Conservation (phyloP, 495 filamentous ascomycete genomes). For the Penicillium chermesinum region DNA sequence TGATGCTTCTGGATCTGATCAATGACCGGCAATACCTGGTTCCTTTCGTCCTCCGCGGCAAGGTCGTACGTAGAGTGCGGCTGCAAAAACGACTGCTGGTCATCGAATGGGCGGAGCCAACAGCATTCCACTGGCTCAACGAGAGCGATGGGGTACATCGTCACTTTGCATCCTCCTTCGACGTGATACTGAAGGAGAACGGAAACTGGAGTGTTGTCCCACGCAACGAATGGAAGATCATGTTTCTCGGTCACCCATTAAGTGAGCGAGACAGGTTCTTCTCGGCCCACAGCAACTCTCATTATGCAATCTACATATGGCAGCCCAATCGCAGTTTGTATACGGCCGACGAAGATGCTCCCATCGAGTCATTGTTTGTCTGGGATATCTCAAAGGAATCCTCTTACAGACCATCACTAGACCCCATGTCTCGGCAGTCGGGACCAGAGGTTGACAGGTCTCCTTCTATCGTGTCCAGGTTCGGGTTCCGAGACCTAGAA, state of each 20-base stretch:
- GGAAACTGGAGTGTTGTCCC: slow-evolving; percentile 44
- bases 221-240: slow-evolving; percentile 67
- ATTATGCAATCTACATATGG: slow-evolving; percentile 66
- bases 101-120: slow-evolving; percentile 61
- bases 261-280: slow-evolving; percentile 59
- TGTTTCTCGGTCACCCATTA: slow-evolving; percentile 56
- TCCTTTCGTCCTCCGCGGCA: slow-evolving; percentile 51
- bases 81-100: slow-evolving; percentile 52
- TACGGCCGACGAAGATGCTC: slow-evolving; percentile 51
- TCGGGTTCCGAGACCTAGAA: slow-evolving; percentile 52
- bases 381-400: slow-evolving; percentile 61
- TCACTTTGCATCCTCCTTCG: slow-evolving; percentile 62
- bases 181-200: slow-evolving; percentile 28
- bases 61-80: slow-evolving; percentile 54
- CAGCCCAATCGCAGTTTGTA: slow-evolving; percentile 57
- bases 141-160: slow-evolving; percentile 53
- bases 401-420: slow-evolving; percentile 50
- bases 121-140: slow-evolving; percentile 55
- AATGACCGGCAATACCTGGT: slow-evolving; percentile 41
- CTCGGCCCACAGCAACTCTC: slow-evolving; percentile 55
- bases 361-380: slow-evolving; percentile 57
- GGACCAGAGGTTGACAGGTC: slow-evolving; percentile 31
- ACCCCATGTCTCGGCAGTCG: slow-evolving; percentile 41
- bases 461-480: slow-evolving; percentile 50
- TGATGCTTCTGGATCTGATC: slow-evolving; percentile 52